These are phyloP conservation scores for Geotrichum australiense DNA, from an alignment of 1,139 yeast species.

Conservation along the genomic window DNA sequence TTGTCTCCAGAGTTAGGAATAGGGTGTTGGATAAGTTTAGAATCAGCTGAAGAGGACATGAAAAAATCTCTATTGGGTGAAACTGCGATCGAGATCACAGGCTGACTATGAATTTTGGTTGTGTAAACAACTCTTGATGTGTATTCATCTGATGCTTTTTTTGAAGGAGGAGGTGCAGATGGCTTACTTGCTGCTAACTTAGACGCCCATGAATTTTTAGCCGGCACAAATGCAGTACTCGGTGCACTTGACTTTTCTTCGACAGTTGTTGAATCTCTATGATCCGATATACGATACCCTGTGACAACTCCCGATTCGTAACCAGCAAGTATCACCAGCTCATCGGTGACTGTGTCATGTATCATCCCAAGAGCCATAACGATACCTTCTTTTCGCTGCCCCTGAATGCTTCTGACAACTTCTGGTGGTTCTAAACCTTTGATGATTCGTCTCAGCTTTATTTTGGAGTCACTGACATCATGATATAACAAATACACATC, in stretches of 20 bases:
- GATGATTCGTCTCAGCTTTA: conserved; percentile 23
- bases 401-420: conserved; percentile 4
- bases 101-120: conserved; percentile 31
- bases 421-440: conserved; percentile 14
- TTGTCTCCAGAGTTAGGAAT: conserved; percentile 11
- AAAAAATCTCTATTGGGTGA: conserved; percentile 21
- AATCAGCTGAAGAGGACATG: conserved; percentile 33
- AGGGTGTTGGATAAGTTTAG: conserved; percentile 27
- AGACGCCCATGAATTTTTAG: too few species aligned
- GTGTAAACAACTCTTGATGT: conserved; percentile 18
- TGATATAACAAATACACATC: conserved; percentile 32
- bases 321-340: conserved; percentile 30
- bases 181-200: too few species aligned
- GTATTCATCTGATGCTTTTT: not conserved
- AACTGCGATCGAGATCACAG: conserved; percentile 30
- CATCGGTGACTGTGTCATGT: conserved; percentile 1
- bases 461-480: conserved; percentile 16
- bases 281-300: conserved; percentile 21
- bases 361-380: conserved; percentile 34
- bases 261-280: not conserved
- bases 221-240: conserved; percentile 4
- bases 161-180: too few species aligned
- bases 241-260: not conserved
- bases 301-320: conserved; percentile 37
- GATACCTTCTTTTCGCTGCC: conserved; percentile 29